phyloP scores from a whole-genome alignment of 1,139 yeast species.

The Saccharomyces hybrid region DNA sequence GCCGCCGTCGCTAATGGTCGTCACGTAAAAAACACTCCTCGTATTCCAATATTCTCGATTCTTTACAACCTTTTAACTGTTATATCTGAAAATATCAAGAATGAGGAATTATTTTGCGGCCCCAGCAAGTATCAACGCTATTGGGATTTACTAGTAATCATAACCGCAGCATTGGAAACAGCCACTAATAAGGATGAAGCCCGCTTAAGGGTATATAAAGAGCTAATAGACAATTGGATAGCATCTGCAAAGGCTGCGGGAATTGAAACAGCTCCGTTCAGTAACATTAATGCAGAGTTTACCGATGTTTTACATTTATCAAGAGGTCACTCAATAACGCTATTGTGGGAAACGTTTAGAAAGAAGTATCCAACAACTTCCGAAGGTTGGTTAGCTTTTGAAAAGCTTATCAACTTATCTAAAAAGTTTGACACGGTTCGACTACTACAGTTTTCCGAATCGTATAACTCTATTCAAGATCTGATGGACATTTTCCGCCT shows the following conservation, averaged over 20 bases:
- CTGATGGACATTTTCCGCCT: conserved; percentile 42
- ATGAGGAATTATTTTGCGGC: conserved; percentile 11
- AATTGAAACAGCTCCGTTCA: background rate
- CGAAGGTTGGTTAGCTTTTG: conserved; percentile 47
- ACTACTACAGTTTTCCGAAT: conserved; percentile 47
- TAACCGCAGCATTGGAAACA: conserved; percentile 41
- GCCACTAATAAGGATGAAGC: conserved; percentile 54
- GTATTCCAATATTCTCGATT: conserved; percentile 44
- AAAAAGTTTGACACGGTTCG: conserved; percentile 53
- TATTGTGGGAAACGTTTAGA: conserved; percentile 62
- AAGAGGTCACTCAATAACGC: conserved; percentile 59
- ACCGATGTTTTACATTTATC: conserved; percentile 43
- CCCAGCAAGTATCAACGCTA: conserved; percentile 30
- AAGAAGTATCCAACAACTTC: conserved; percentile 50
- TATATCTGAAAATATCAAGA: conserved; percentile 16
- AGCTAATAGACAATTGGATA: conserved; percentile 48
- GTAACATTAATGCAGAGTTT: conserved; percentile 29
- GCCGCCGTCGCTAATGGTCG: conserved; percentile 58
- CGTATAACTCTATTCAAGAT: conserved; percentile 39
- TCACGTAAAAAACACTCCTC: conserved; percentile 51
- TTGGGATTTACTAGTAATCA: conserved; percentile 38
- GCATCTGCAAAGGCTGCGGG: conserved; percentile 14
- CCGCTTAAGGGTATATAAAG: conserved; percentile 59
- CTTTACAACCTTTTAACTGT: conserved; percentile 26
- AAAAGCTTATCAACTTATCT: conserved; percentile 38